Evolutionary conservation across 1,284 basidiomycete species (phyloP), one percentile per base, ranked within the genome.

Genomic region (Baeospora myosura): DNA sequence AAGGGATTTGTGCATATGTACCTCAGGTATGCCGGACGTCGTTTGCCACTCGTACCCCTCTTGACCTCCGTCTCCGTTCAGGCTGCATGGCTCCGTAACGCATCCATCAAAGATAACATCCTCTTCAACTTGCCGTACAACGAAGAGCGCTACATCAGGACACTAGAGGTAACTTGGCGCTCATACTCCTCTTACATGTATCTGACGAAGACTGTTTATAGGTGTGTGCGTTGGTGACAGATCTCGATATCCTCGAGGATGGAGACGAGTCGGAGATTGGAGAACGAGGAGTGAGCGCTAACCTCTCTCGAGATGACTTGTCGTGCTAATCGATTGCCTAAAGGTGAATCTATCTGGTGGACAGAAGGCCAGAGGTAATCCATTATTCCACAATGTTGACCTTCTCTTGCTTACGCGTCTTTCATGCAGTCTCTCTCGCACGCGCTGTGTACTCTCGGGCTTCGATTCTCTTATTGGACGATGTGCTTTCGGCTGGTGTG

Each of bases 371-470:
- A 73, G 95, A 68, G 83, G 84, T 83, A 51, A 32, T 29, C 18
- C 20, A 29, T 41, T 25, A 24, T 44, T 36, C 4, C 25, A 38
- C 20, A 16, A 11, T 4, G 7, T 35, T 35, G 4, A 11, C 33
- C 18, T 14, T 3, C n/a, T 18, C 7, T 11, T 11, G n/a, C 3
- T 6, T 17, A 41, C 24, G 17, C 17, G 24, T 22, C 21, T n/a
- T n/a, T n/a, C 26, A 24, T 25, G 1, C 43, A 88, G 88, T 93
- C 34, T 89, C 89, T 0, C 71, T 95, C 5, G 94, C 94, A 17
- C 81, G 95, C 43, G 94, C 95, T 1, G 81, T 98, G 20, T 98
- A 98, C 63, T 94, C 89, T 40, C 74, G 90, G 22, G 94, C 95
- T 6, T 83, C 84, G 0, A 69, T 88, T 18, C 64, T 98, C 0